Base-by-base conservation (phyloP, 139 green algal genomes). In the Picochlorum sp. region DNA sequence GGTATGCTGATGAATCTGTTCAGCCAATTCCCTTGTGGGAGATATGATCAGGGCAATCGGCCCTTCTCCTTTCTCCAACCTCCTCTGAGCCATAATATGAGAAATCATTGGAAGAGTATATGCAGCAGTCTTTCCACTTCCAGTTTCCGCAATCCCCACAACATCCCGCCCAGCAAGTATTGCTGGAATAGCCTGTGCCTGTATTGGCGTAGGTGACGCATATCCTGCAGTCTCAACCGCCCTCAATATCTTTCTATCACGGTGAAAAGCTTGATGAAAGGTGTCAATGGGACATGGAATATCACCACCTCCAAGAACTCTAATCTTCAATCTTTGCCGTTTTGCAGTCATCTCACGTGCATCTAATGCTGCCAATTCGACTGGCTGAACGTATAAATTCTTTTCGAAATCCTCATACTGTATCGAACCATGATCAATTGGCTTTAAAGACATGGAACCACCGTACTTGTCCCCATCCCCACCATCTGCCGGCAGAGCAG, bases 1-100 rank as follows among this genome's bases (percentile, higher is more conserved):
- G 0, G 77, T 63, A 70, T 95, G 65, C 79, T 83, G 77, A 28
- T 95, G 83, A 44, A 97, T 97, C 74, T 97, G 91, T 73, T 95
- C 83, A 16, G 87, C 84, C 32, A 97, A 82, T 76, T 97, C 91
- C 3, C 92, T 64, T 3, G 90, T 97, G 28, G 91, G 91, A 4
- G 88, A 84, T 45, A 87, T 67, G 13, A 97, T 70, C 6, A 97
- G n/a, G 0, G 52, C 91, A 49, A 97, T 90, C 45, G 91, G 91
- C 0, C 91, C 90, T 61, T 90, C 84, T 0, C 90, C 85, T 49
- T 78, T 84, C 28, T 63, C 57, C 47, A 96, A 59, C 69, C 85
- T 73, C 18, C 65, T 73, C 71, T 90, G 83, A 47, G 86, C 83
- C 75, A 84, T 82, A 56, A 88, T 83, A 74, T 92, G 85, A 44